phyloP scores from a whole-genome alignment of 1,284 basidiomycete genomes.

The Apiotrichum laibachii region DNA sequence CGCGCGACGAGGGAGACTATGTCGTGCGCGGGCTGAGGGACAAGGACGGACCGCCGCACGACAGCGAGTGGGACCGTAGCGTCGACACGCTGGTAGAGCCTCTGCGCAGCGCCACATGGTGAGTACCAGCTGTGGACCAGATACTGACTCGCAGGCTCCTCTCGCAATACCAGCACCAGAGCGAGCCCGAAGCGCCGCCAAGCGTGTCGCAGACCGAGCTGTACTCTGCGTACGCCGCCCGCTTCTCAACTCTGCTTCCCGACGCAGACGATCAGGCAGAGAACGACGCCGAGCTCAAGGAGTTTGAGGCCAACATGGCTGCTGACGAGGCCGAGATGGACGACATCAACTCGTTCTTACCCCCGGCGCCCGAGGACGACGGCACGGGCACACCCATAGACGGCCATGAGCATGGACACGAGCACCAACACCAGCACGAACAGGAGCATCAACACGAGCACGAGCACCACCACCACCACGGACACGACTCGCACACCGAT shows the following conservation, averaged over 20 bases:
- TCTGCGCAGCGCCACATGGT: slow-evolving; percentile 43
- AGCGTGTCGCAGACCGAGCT: slow-evolving; percentile 41
- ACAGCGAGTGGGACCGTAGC: slow-evolving; percentile 29
- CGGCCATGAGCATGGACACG: not conserved
- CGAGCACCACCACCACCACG: not conserved
- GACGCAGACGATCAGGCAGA: slow-evolving; percentile 2
- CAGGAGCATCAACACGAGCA: not conserved
- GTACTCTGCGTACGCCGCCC: slow-evolving; percentile 43
- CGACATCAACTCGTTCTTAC: slow-evolving; percentile 25
- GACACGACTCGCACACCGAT: not conserved
- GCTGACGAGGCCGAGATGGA: slow-evolving; percentile 10
- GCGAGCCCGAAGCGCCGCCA: slow-evolving; percentile 19
- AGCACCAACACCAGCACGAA: not conserved
- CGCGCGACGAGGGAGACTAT: slow-evolving; percentile 43
- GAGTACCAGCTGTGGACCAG: slow-evolving; percentile 6
- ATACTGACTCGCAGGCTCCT: slow-evolving; percentile 31
- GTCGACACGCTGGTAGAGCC: slow-evolving; percentile 44
- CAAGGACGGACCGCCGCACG: slow-evolving; percentile 25
- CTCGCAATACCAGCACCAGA: slow-evolving; percentile 36
- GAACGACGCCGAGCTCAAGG: slow-evolving; percentile 16
- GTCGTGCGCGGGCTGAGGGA: slow-evolving; percentile 39
- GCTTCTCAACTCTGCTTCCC: slow-evolving; percentile 33
- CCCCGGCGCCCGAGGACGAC: slow-evolving; percentile 1
- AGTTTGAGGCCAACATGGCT: slow-evolving; percentile 21
- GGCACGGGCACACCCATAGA: no score